A percentile compares a stretch with the other conserved stretches of the same genome.
Conservation (phyloP, 164 flowering plant genomes). For the Nymphaea colorata region DNA sequence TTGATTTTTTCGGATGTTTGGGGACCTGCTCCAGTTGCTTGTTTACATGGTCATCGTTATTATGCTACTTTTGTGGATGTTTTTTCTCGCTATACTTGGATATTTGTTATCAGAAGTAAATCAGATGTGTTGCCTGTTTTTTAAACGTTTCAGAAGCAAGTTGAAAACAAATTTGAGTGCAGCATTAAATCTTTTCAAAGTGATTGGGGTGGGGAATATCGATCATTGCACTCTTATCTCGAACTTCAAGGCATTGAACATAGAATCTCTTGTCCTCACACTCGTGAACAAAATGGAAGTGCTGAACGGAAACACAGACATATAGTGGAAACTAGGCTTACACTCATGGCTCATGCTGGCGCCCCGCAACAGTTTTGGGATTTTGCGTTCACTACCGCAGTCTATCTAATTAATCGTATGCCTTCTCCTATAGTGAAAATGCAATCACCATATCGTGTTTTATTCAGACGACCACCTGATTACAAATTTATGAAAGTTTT, state of each 20-base stretch:
- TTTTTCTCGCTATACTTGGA: background rate
- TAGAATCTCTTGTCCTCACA: background rate
- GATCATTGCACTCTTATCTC: background rate
- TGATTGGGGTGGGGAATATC: background rate
- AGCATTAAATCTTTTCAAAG: background rate
- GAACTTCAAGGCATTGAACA: background rate
- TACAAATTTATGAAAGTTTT: background rate
- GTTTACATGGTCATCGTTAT: background rate
- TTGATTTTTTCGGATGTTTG: background rate
- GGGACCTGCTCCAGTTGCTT: background rate
- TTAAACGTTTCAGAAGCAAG: background rate
- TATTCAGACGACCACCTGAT: background rate
- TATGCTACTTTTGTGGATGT: background rate
- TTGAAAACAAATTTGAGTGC: background rate
- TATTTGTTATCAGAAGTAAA: background rate
- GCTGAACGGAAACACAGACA: background rate
- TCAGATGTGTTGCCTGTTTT: background rate
- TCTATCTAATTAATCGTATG: background rate
- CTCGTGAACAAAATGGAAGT: background rate
- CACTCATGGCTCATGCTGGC: background rate
- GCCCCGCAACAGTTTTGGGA: too few relatives aligned
- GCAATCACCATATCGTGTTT: background rate
- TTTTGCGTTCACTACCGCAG: too few relatives aligned
- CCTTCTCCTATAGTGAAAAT: background rate
- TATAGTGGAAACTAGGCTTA: background rate